Evolutionary conservation across 306 rosid species (phyloP).

Genomic region (Casuarina glauca): DNA sequence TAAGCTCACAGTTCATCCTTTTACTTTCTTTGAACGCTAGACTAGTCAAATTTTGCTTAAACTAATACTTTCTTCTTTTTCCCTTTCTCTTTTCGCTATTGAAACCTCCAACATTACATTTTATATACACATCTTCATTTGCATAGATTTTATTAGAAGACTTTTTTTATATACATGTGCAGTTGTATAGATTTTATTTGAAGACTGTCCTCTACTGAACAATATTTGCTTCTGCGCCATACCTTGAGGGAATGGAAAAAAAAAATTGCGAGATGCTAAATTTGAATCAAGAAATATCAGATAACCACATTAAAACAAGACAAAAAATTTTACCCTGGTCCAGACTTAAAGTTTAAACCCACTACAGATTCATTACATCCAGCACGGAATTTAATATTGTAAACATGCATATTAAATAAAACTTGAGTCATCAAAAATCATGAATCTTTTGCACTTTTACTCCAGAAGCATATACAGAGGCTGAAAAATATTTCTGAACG

Average conservation of each 20-base stretch:
- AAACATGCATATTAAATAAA: not conserved
- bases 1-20: not conserved
- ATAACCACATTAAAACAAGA: too few species aligned
- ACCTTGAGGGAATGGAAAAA: not conserved
- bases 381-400: not conserved
- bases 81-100: not conserved
- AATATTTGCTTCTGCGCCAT: not conserved
- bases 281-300: too few species aligned
- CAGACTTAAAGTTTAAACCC: not conserved
- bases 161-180: not conserved
- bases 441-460: conserved; percentile 20
- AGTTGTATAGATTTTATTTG: not conserved
- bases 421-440: conserved; percentile 6
- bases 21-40: not conserved
- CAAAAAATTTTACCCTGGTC: not conserved
- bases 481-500: conserved; percentile 9
- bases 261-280: not conserved
- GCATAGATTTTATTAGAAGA: not conserved
- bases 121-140: not conserved
- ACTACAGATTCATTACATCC: not conserved
- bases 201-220: not conserved
- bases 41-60: not conserved
- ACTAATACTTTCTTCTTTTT: not conserved
- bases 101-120: not conserved
- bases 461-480: conserved; percentile 4